These are phyloP conservation scores for Candida insectorum DNA, from an alignment of 805 yeast species.

Conservation along the genomic window DNA sequence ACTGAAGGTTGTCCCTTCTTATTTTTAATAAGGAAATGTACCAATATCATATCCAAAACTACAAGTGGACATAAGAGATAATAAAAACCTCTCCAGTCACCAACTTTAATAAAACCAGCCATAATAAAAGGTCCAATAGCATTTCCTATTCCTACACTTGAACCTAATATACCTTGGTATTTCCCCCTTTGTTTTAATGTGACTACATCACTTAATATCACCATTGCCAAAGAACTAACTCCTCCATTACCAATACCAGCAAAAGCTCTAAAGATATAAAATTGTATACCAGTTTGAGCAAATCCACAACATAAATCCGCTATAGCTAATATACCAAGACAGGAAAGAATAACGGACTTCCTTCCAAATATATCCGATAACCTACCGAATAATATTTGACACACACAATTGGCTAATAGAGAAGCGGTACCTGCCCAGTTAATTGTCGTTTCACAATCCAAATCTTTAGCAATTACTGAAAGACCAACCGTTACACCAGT, in stretches of 20 bases:
- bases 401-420: conserved; percentile 47
- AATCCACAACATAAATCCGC: conserved; percentile 52
- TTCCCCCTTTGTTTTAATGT: conserved; percentile 52
- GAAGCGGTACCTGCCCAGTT: conserved; percentile 61
- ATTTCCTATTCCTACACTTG: conserved; percentile 49
- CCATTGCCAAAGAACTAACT: conserved; percentile 47
- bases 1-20: conserved; percentile 23
- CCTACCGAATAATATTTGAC: conserved; percentile 53
- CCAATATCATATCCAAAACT: conserved; percentile 25
- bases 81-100: conserved; percentile 55
- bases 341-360: conserved; percentile 39
- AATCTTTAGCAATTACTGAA: conserved; percentile 45
- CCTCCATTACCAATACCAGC: conserved; percentile 60
- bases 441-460: conserved; percentile 45
- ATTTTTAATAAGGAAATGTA: conserved; percentile 36
- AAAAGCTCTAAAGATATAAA: conserved; percentile 50
- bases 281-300: conserved; percentile 45
- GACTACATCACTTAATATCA: conserved; percentile 52
- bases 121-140: conserved; percentile 56
- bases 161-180: conserved; percentile 55
- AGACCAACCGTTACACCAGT: conserved; percentile 48
- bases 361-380: conserved; percentile 55
- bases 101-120: conserved; percentile 43
- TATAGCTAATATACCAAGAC: conserved; percentile 36
- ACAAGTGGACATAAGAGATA: conserved; percentile 45